Base-by-base conservation (phyloP, 371 early-diverging fungal genomes). In the Phascolomyces articulosus region DNA sequence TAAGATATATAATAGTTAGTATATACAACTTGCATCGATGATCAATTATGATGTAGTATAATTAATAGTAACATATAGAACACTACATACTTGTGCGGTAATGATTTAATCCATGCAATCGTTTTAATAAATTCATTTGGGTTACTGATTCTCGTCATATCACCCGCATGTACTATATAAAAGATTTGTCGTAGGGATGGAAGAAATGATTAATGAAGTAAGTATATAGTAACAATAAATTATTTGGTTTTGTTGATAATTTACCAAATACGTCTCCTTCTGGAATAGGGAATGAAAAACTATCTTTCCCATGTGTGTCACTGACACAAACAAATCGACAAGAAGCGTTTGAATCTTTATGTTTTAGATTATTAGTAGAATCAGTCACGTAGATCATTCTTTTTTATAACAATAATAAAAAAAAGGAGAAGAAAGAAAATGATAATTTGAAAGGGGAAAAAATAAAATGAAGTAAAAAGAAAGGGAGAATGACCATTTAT, bases 251-350 rank as follows among this genome's bases (percentile, higher is more conserved):
- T 59, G 56, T 13, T 34, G 61, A 23, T 24, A 47, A 56, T 67
- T 68, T 67, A 78, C 81, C 53, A 26, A 81, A 73, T 21, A 81
- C 71, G 63, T 81, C 81, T 2, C 78, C 81, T 24, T 72, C 76
- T 10, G 81, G 81, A 57, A 81, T 74, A 38, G 68, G 40, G 60
- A 73, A 80, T 26, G 53, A 56, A 40, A 68, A 70, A 9, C 57
- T 38, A 31, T 56, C 55, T 57, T 63, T 60, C 16, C 70, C 68
- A 62, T 82, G 82, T 1, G 82, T 82, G 54, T 82, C 82, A 38
- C 78, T 77, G 58, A 82, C 68, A 56, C 79, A 78, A 4, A 82
- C 79, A 62, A 78, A 75, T 11, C 82, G 73, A 26, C 70, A 71
- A 9, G 34, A 34, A 11, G 55, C 55, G 23, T 31, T 44, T 18